Base-by-base conservation (phyloP, 768 basidiomycete species). In the Suillus clintonianus region DNA sequence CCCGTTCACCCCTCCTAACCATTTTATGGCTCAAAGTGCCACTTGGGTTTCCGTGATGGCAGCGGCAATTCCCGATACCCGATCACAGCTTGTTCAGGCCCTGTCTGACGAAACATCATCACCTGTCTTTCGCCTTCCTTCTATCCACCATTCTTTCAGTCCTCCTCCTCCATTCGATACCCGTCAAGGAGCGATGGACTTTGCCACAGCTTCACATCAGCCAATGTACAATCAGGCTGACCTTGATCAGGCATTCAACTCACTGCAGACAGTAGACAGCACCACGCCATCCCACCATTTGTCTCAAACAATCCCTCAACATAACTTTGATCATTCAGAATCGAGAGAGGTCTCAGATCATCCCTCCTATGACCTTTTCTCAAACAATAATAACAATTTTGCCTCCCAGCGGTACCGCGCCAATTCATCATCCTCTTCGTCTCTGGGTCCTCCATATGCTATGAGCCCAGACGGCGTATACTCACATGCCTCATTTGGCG, bases 361-460 rank as follows among this genome's bases (percentile, higher is more conserved):
- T 64, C 69, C 83, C 14, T 76, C 77, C 65, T 92, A 90, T 76
- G 86, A 89, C 73, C 74, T 92, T 58, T 91, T 90, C 76, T 80
- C 83, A 62, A 80, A 79, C 73, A 79, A 82, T 54, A 72, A 77
- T 45, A 57, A 68, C 66, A 77, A 84, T 8, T 86, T 87, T 71
- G 75, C 78, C 57, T 83, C 85, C 51, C 80, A 85, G 63, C 86
- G 89, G 69, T 91, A 91, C 77, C 86, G 88, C 64, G 81, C 87
- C 50, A 89, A 89, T 79, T 87, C 87, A 37, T 88, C 89, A 58
- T 89, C 89, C 0, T 86, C 88, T 27, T 87, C 88, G 8, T 89
- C 88, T n/a, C 80, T 89, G 11, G 83, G 79, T n/a, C 84, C 83
- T 51, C 76, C 73, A 65, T 89, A 86, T 71, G 74, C 74, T 54